Evolutionary conservation across 768 basidiomycete species (phyloP), one percentile per base, ranked within the genome.

Genomic region (Clathrus columnatus): DNA sequence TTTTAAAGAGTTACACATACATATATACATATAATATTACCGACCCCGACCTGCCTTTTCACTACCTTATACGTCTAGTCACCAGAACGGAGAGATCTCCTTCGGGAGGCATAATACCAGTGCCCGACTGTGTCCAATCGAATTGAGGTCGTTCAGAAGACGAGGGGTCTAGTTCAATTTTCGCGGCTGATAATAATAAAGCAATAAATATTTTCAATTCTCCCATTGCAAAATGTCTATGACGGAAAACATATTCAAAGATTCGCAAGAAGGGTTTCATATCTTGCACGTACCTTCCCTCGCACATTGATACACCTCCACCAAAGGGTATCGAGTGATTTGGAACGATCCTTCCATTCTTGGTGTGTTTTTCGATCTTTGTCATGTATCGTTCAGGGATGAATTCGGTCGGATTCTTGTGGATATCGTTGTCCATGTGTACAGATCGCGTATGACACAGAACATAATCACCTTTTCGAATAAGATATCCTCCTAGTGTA

Each of bases 281-380:
- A 14, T 51, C 63, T 47, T 29, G 20, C 10, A 56, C 61, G 46
- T 26, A 63, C 57, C 65, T 55, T 18, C 65, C 64, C 51, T 64
- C 63, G 49, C 63, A 65, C 61, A 65, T 64, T 20, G 63, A 65
- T 27, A 61, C 59, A 20, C 63, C 65, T 28, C 66, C 63, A 8
- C 64, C 64, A 51, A 65, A 67, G 8, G 62, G 60, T 59, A 64
- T 58, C 11, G 57, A 51, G 24, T 63, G 59, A 51, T 61, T 65
- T 4, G 60, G 27, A 41, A 60, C 57, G 16, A 48, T 2, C 53
- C 56, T 56, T 4, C 61, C 57, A 27, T 60, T 58, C 51, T 61
- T 62, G 27, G 5, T 27, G 24, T 26, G 28, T 26, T 54, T 54
- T 7, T 41, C 59, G 18, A 58, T 51, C 2, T 50, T 45, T 29